Percentiles rank a stretch among this genome's conserved stretches.
Evolutionary conservation across 2,329 filamentous ascomycete species (phyloP).

Genomic region (Anthostomella pinea): DNA sequence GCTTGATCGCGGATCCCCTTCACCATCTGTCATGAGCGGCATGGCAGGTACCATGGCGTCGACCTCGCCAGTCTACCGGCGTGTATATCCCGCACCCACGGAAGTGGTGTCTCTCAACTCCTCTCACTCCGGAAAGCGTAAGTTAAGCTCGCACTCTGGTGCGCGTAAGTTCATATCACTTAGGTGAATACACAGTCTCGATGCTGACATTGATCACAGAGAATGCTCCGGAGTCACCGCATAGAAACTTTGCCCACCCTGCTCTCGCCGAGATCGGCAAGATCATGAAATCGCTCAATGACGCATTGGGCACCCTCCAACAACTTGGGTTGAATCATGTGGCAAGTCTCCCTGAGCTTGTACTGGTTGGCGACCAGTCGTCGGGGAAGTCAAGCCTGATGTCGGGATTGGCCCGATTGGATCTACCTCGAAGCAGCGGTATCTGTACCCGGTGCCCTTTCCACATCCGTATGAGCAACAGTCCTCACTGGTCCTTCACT

Average conservation of each 20-base stretch:
- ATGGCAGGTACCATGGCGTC: too few species aligned
- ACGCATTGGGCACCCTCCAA: constrained; percentile 63
- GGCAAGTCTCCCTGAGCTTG: constrained; percentile 69
- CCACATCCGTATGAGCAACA: constrained; percentile 65
- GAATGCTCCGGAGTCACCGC: neutral
- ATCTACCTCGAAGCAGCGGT: constrained; percentile 45
- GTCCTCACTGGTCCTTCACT: constrained; percentile 60
- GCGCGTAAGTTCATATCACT: too few species aligned
- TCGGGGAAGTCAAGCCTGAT: constrained; percentile 67
- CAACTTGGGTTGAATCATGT: constrained; percentile 67
- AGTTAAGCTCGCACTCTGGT: too few species aligned
- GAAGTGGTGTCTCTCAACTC: too few species aligned
- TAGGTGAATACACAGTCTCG: too few species aligned
- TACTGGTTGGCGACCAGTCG: constrained; percentile 77
- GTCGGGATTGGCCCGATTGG: constrained; percentile 14
- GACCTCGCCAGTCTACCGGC: too few species aligned
- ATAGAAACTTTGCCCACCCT: constrained; percentile 19
- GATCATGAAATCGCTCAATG: constrained; percentile 58
- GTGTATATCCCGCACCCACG: too few species aligned
- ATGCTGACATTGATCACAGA: too few species aligned
- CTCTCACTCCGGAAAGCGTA: too few species aligned
- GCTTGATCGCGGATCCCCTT: too few species aligned
- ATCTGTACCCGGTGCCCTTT: constrained; percentile 73
- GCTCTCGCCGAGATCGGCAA: constrained; percentile 51
- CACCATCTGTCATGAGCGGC: too few species aligned